phyloP scores from a whole-genome alignment of 108 stramenopile species.

The Cyclotella atomus region DNA sequence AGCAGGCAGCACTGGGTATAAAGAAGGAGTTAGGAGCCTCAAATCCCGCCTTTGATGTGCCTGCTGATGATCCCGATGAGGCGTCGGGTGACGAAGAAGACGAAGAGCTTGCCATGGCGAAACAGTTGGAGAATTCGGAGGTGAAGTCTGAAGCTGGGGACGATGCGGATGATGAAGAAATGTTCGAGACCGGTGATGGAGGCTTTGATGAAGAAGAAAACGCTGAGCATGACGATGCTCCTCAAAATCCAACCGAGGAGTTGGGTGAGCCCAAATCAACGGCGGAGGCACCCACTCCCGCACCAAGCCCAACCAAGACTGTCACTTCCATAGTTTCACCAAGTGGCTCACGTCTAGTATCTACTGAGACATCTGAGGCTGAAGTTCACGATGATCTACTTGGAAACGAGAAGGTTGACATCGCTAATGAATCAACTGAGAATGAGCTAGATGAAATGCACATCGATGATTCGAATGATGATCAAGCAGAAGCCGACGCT shows the following conservation, averaged over 20 bases:
- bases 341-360: background rate
- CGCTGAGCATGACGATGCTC: constrained; percentile 1
- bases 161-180: constrained; percentile 40
- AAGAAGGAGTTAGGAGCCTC: background rate
- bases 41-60: constrained; percentile 8
- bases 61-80: constrained; percentile 34
- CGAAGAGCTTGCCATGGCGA: constrained; percentile 22
- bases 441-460: background rate
- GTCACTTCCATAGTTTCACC: background rate
- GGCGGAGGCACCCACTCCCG: background rate
- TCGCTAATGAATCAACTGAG: too few species aligned
- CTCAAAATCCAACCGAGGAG: constrained; percentile 30
- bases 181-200: constrained; percentile 58
- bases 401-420: too few species aligned
- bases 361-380: background rate
- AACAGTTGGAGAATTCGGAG: constrained; percentile 22
- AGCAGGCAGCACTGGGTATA: constrained; percentile 44
- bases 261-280: background rate
- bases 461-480: too few species aligned
- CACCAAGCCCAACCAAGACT: background rate
- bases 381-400: too few species aligned
- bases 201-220: constrained; percentile 20
- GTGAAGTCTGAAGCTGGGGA: constrained; percentile 5
- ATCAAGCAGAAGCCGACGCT: too few species aligned
- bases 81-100: constrained; percentile 38